These are phyloP conservation scores for Pichia sp. DNA, from an alignment of 1,139 yeast species.

Conservation along the genomic window DNA sequence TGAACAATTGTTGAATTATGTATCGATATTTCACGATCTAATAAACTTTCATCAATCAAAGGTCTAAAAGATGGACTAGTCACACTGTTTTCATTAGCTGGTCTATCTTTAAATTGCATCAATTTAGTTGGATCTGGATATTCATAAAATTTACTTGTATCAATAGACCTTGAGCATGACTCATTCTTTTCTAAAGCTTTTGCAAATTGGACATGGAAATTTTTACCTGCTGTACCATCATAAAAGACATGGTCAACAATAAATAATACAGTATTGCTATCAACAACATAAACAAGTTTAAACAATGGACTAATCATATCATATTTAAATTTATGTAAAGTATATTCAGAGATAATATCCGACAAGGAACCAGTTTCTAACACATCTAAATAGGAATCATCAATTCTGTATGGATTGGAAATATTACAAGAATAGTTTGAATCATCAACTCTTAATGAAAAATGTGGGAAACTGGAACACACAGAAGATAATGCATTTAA, in stretches of 20 bases:
- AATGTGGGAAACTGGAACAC: constrained; percentile 2
- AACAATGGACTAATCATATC: constrained; percentile 12
- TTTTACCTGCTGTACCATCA: constrained; percentile 36
- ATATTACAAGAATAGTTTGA: neutral
- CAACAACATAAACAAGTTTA: constrained; percentile 11
- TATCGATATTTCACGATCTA: constrained; percentile 1
- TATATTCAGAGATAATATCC: constrained; percentile 1
- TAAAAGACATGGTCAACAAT: constrained; percentile 33
- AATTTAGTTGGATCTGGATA: constrained; percentile 11
- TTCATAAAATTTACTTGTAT: constrained; percentile 1
- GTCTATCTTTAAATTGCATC: constrained; percentile 4
- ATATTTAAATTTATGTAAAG: constrained; percentile 4
- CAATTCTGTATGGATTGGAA: neutral
- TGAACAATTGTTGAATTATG: constrained; percentile 5
- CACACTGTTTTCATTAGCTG: neutral
- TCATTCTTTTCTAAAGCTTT: neutral
- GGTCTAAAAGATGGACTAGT: neutral
- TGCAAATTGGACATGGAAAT: constrained; percentile 27
- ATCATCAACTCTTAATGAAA: neutral
- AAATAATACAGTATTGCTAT: constrained; percentile 23
- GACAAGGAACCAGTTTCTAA: neutral
- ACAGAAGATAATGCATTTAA: neutral
- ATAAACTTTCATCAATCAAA: neutral
- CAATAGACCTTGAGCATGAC: neutral
- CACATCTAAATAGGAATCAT: constrained; percentile 1